These are phyloP conservation scores for Russula abietina DNA, from an alignment of 768 basidiomycete genomes.

Conservation along the genomic window DNA sequence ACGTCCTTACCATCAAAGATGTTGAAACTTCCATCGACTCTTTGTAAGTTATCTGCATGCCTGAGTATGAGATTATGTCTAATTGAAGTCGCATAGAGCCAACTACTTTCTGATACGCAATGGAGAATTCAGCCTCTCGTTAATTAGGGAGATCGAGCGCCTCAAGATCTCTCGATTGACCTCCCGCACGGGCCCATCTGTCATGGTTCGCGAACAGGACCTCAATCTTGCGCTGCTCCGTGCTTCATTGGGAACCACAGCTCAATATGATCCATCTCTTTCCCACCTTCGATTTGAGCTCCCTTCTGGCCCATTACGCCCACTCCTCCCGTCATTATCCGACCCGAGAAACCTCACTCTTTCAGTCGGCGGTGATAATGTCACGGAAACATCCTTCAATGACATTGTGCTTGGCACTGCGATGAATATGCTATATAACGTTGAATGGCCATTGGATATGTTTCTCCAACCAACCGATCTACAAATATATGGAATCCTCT, in stretches of 20 bases:
- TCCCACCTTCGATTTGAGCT: slow-evolving; percentile 68
- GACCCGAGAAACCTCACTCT: slow-evolving; percentile 36
- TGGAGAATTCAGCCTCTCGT: slow-evolving; percentile 77
- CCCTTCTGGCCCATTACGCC: slow-evolving; percentile 75
- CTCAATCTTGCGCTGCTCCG: slow-evolving; percentile 81
- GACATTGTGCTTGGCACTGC: slow-evolving; percentile 77
- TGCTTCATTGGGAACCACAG: slow-evolving; percentile 81
- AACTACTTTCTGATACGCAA: slow-evolving; percentile 86
- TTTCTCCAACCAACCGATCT: slow-evolving; percentile 77
- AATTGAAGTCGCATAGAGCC: slow-evolving; percentile 43
- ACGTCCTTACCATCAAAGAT: slow-evolving; percentile 77
- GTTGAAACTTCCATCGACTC: slow-evolving; percentile 82
- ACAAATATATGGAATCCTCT: slow-evolving; percentile 65
- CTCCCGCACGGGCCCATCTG: slow-evolving; percentile 53
- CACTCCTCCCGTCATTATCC: slow-evolving; percentile 69
- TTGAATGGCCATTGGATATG: slow-evolving; percentile 85
- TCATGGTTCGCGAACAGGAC: slow-evolving; percentile 87
- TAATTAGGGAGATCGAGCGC: slow-evolving; percentile 82
- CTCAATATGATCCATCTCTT: slow-evolving; percentile 79
- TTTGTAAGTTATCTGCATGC: slow-evolving; percentile 47
- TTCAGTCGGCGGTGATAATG: slow-evolving; percentile 33
- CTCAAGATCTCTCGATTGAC: slow-evolving; percentile 75
- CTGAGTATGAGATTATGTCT: slow-evolving; percentile 6
- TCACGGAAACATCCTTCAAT: slow-evolving; percentile 52
- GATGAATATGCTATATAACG: slow-evolving; percentile 58